Percentiles rank a stretch among this genome's conserved stretches.
phyloP scores from a whole-genome alignment of 345 rosid species.

The Acer saccharum region DNA sequence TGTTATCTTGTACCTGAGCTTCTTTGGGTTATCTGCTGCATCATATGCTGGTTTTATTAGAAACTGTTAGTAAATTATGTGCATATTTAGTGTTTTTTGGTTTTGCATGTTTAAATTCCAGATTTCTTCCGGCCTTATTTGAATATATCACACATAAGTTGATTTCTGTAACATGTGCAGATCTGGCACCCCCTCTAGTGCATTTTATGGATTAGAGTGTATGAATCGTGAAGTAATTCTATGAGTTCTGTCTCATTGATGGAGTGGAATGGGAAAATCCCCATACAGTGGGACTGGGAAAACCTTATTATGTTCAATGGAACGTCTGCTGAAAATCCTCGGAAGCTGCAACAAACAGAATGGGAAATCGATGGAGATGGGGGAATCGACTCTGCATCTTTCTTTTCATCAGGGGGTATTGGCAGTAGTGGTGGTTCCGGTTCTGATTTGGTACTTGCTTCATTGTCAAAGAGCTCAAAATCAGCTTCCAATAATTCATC shows the following conservation, averaged over 20 bases:
- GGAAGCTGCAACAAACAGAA: conserved; percentile 49
- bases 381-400: conserved; percentile 57
- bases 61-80: not conserved
- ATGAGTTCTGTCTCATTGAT: conserved; percentile 53
- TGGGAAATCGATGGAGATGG: conserved; percentile 72
- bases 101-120: conserved; percentile 10
- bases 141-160: not conserved
- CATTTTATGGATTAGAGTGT: conserved; percentile 25
- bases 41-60: conserved; percentile 1
- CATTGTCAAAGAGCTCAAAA: conserved; percentile 70
- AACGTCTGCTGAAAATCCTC: conserved; percentile 52
- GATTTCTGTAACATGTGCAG: conserved; percentile 26
- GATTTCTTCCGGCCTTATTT: not conserved
- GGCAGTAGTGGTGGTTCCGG: conserved; percentile 59
- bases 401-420: conserved; percentile 55
- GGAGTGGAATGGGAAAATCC: conserved; percentile 82
- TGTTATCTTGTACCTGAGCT: not conserved
- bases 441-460: conserved; percentile 64
- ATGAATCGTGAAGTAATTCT: conserved; percentile 20
- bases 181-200: conserved; percentile 15
- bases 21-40: conserved; percentile 7
- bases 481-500: conserved; percentile 73
- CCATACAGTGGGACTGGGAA: conserved; percentile 88
- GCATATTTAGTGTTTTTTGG: not conserved
- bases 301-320: conserved; percentile 56